These are phyloP conservation scores for Jatropha multifida DNA, from an alignment of 441 rosid species.

Conservation along the genomic window DNA sequence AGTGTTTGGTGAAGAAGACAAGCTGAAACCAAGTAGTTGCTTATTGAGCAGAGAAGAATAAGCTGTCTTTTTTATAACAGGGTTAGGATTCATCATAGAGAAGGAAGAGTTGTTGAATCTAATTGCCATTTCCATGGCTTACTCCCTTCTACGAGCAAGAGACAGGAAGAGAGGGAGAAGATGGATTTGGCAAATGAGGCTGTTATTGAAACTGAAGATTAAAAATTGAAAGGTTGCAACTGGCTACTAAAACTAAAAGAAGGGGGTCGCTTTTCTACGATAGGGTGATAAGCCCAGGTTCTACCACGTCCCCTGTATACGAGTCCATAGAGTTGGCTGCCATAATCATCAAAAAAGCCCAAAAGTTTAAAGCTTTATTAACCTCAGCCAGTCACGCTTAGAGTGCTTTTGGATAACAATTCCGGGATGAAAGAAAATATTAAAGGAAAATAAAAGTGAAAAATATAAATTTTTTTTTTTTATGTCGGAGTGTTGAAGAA, in stretches of 20 bases:
- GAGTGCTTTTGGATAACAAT: background rate
- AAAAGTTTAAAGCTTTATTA: background rate
- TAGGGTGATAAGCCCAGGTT: background rate
- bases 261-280: background rate
- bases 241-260: background rate
- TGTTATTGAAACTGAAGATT: conserved; percentile 7
- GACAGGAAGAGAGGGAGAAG: conserved; percentile 15
- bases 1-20: conserved; percentile 35
- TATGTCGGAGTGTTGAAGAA: too few relatives aligned
- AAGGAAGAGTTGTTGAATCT: conserved; percentile 43
- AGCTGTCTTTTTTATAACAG: conserved; percentile 12
- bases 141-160: conserved; percentile 21
- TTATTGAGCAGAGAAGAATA: conserved; percentile 35
- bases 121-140: conserved; percentile 56
- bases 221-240: conserved; percentile 2
- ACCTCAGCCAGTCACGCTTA: background rate
- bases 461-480: too few relatives aligned
- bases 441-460: too few relatives aligned
- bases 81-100: conserved; percentile 33
- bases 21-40: conserved; percentile 46
- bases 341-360: background rate
- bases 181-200: conserved; percentile 33
- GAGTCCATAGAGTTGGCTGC: background rate
- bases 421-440: too few relatives aligned
- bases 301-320: background rate